Base-by-base conservation (phyloP, 306 rosid species). In the Biancaea sappan region DNA sequence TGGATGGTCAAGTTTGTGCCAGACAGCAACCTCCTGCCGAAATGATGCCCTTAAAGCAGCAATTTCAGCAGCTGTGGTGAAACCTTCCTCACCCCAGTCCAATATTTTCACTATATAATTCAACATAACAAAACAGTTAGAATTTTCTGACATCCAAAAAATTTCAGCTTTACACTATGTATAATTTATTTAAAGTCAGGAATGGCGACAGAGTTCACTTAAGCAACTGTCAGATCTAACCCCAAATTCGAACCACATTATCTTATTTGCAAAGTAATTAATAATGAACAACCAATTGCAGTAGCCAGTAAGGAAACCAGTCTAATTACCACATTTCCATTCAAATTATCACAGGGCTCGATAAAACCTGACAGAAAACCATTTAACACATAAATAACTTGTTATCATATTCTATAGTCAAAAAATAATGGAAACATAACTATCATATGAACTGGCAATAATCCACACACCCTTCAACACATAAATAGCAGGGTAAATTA, bases 41-140 rank as follows among this genome's bases (percentile, higher is more conserved):
- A 89, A 89, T 29, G 91, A 89, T 58, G 88, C 75, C 51, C 91
- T 82, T 77, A 86, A 21, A 66, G 91, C 81, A 70, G 84, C 80
- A 72, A 88, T 81, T 81, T 89, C 91, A 71, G 88, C 82, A 22
- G 71, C n/a, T 18, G 89, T 84, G 59, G 84, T 80, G 32, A 83
- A 35, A 64, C 91, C 85, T 32, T 86, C 89, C 79, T 89, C 94
- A 65, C 91, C 94, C 94, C 94, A 89, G 79, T 89, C 91, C 87
- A 89, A 82, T 61, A 89, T 68, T 82, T 89, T 89, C 81, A 89
- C 94, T 89, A 71, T 75, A 70, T 78, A 47, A 71, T 54, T 41
- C 16, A 43, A 54, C 53, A 83, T 44, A 57, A 38, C 43, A 72
- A 51, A 72, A 61, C 66, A 37, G 66, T 77, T 32, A 80, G 77